Evolutionary conservation across 225 moss, liverwort and hornwort species (phyloP).

Genomic region (Sphagnum contortum): DNA sequence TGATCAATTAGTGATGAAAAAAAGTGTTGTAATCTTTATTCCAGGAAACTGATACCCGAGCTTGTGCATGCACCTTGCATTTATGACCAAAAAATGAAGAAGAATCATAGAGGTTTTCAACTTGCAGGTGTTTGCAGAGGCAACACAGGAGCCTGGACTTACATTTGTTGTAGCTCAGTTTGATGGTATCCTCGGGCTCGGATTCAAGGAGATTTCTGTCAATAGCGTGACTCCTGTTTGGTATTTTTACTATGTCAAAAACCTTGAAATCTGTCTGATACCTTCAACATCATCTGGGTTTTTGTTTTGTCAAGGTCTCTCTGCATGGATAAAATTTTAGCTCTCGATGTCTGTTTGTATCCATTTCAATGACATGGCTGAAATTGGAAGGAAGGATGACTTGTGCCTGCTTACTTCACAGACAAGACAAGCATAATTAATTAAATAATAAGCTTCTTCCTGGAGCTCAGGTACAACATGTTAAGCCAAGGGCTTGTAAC

Average conservation of each 20-base stretch:
- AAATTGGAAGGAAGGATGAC: no score
- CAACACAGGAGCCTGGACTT: constrained; percentile 79
- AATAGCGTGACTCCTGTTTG: constrained; percentile 74
- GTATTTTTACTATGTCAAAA: constrained; percentile 11
- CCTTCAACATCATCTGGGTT: no score
- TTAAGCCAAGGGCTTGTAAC: constrained; percentile 67
- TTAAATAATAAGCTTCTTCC: no score
- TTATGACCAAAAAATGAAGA: neutral
- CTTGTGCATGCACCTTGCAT: neutral
- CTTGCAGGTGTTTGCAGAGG: constrained; percentile 75
- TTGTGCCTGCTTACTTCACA: no score
- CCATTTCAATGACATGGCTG: no score
- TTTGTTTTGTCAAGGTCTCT: neutral
- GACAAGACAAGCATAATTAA: no score
- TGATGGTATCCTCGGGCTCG: constrained; percentile 82
- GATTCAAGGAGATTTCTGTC: constrained; percentile 85
- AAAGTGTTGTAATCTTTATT: no score
- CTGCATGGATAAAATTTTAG: no score
- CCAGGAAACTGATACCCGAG: no score
- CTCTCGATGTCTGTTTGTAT: no score
- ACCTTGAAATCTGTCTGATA: no score
- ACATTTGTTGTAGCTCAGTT: constrained; percentile 76
- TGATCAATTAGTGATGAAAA: no score
- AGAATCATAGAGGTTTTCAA: neutral
- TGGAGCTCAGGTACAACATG: constrained; percentile 63